phyloP scores from a whole-genome alignment of 345 rosid genomes.

The Eucalyptus viminalis region DNA sequence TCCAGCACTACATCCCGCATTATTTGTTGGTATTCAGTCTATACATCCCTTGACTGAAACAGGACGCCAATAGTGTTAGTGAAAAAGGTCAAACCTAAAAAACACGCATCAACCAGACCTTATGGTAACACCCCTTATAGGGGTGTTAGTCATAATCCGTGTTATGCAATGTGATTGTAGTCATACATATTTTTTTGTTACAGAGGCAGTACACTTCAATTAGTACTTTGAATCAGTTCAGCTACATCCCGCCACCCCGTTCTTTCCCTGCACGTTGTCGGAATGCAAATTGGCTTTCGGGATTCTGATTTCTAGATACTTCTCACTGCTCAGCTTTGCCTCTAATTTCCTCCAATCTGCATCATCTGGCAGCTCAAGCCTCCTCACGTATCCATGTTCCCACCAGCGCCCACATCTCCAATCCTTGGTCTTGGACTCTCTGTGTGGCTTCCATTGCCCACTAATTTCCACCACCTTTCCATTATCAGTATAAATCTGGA shows the following conservation, averaged over 20 bases:
- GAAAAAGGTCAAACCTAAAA: not conserved
- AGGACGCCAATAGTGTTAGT: not conserved
- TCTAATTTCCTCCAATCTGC: conserved; percentile 49
- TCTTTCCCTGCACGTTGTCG: not conserved
- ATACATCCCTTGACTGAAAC: not conserved
- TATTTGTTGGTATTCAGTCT: not conserved
- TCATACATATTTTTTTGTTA: not conserved
- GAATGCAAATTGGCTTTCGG: conserved; percentile 8
- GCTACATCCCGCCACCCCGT: not conserved
- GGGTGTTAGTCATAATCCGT: not conserved
- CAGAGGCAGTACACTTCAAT: not conserved
- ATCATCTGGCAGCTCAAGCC: conserved; percentile 80
- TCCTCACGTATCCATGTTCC: conserved; percentile 70
- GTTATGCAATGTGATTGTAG: not conserved
- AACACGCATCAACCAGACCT: not conserved
- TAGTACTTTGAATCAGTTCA: not conserved
- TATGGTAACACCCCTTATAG: not conserved
- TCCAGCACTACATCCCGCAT: not conserved
- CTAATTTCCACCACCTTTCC: conserved; percentile 70
- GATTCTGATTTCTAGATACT: conserved; percentile 46
- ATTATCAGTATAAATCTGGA: conserved; percentile 35
- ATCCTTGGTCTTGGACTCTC: conserved; percentile 27
- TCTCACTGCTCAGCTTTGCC: conserved; percentile 20
- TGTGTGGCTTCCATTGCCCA: conserved; percentile 54
- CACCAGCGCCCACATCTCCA: conserved; percentile 86